A percentile compares a stretch with the other conserved stretches of the same genome.
These are phyloP conservation scores for Suillus plorans DNA, from an alignment of 768 basidiomycete genomes.

Conservation along the genomic window DNA sequence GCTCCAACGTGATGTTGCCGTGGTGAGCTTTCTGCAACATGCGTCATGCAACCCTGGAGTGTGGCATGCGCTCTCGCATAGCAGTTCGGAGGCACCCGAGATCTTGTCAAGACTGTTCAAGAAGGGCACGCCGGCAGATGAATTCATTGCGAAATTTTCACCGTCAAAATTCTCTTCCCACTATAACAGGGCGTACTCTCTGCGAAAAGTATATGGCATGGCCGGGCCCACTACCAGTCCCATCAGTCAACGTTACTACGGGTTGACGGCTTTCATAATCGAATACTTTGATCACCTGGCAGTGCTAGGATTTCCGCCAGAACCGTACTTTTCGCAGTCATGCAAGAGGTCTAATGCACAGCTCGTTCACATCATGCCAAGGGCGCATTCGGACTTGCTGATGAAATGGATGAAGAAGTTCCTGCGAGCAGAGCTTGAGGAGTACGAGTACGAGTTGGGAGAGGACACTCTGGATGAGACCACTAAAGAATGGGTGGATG, in stretches of 20 bases:
- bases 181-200: background rate
- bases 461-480: background rate
- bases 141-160: slow-evolving; percentile 23
- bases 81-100: background rate
- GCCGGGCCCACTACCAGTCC: background rate
- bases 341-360: background rate
- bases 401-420: background rate
- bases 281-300: background rate
- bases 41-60: background rate
- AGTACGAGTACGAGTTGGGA: background rate
- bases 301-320: background rate
- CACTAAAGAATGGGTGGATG: background rate
- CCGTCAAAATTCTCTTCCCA: background rate
- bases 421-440: background rate
- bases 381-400: slow-evolving; percentile 1
- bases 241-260: background rate
- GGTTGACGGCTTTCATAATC: background rate
- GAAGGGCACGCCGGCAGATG: background rate
- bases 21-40: background rate
- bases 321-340: background rate
- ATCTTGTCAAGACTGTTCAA: background rate
- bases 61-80: background rate
- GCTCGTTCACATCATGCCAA: slow-evolving; percentile 5
- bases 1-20: background rate
- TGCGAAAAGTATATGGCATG: background rate